phyloP scores from a whole-genome alignment of 2,329 filamentous ascomycete genomes.

The Xylariaceae sp. region DNA sequence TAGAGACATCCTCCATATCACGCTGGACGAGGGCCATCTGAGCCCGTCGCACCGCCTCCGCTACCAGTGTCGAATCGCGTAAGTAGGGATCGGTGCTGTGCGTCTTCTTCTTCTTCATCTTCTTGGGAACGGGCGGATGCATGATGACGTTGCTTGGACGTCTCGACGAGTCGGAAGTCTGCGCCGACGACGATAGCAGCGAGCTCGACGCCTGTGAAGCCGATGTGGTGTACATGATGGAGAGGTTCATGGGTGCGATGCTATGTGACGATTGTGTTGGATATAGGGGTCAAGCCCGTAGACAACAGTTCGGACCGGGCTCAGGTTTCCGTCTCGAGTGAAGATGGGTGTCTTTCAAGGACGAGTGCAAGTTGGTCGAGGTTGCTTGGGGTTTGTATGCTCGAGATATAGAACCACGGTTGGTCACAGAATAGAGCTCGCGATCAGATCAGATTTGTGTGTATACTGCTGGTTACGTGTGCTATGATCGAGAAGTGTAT shows the following conservation, averaged over 20 bases:
- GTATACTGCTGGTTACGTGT: too few relatives aligned
- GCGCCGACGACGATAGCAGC: constrained; percentile 8
- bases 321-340: too few relatives aligned
- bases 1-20: constrained; percentile 71
- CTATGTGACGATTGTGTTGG: too few relatives aligned
- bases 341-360: too few relatives aligned
- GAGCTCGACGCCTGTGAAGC: constrained; percentile 10
- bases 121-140: constrained; percentile 26
- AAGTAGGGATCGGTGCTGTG: constrained; percentile 57
- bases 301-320: too few relatives aligned
- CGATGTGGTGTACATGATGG: constrained; percentile 4
- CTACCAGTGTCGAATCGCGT: constrained; percentile 78
- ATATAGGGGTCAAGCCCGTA: too few relatives aligned
- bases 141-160: constrained; percentile 23
- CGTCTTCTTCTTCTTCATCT: constrained; percentile 20
- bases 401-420: too few relatives aligned
- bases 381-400: too few relatives aligned
- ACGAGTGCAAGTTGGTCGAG: too few relatives aligned
- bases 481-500: too few relatives aligned
- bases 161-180: constrained; percentile 13
- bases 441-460: too few relatives aligned
- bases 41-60: constrained; percentile 88
- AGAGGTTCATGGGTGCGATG: not conserved
- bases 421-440: too few relatives aligned
- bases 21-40: constrained; percentile 86